Percentiles rank a stretch among this genome's conserved stretches.
These are phyloP conservation scores for Kokia cookei DNA, from an alignment of 441 rosid species.

Conservation along the genomic window DNA sequence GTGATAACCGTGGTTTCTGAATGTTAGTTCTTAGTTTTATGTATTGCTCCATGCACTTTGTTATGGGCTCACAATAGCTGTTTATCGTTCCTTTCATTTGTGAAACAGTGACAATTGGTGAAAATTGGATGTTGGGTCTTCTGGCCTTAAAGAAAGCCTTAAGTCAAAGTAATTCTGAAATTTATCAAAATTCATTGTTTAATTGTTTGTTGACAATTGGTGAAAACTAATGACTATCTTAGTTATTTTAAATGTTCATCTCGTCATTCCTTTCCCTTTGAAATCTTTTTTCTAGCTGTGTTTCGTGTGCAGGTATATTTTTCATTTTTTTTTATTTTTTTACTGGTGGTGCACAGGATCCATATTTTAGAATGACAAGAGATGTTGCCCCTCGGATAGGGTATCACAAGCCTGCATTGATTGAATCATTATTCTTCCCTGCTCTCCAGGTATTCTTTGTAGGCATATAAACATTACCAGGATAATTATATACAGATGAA, in stretches of 20 bases:
- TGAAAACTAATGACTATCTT: not conserved
- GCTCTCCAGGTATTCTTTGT: conserved; percentile 67
- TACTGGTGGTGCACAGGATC: conserved; percentile 61
- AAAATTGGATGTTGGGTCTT: not conserved
- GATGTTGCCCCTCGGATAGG: conserved; percentile 94
- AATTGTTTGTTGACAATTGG: not conserved
- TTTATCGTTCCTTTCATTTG: not conserved
- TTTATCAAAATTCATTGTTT: not conserved
- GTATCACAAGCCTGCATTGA: conserved; percentile 86
- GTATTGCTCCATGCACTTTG: not conserved
- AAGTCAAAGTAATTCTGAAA: not conserved
- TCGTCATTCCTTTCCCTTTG: not conserved
- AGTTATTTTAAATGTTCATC: not conserved
- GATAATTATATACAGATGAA: not conserved
- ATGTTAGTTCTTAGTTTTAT: not conserved
- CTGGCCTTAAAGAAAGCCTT: not conserved
- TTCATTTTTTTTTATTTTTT: not conserved
- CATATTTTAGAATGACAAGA: conserved; percentile 92
- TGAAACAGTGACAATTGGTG: not conserved
- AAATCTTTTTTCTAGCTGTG: not conserved
- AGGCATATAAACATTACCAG: not conserved
- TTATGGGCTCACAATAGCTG: not conserved
- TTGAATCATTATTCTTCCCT: conserved; percentile 81
- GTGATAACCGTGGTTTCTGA: not conserved
- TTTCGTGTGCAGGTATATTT: not conserved